Base-by-base conservation (phyloP, 2,329 filamentous ascomycete genomes). In the Massarina eburnea region DNA sequence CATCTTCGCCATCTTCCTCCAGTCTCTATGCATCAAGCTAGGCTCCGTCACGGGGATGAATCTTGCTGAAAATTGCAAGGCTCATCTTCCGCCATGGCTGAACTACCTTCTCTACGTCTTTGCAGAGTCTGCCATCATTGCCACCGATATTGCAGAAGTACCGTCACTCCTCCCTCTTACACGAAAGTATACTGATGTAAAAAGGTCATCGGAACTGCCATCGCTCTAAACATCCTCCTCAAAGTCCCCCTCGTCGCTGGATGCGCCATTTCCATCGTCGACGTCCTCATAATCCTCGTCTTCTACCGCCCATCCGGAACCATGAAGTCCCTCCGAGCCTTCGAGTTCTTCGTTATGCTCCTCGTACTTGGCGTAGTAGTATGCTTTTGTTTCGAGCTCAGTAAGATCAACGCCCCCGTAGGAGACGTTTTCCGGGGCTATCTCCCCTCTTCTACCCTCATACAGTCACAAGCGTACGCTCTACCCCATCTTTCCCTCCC, bases 1-100 rank as follows among this genome's bases (percentile, higher is more conserved):
- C 62, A 57, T 88, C 40, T 85, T 88, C 58, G 85, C 85, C 55
- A 86, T 89, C 43, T 81, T 87, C 54, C 73, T 88, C 17, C 85
- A 89, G 65, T 81, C 78, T 17, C 76, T 89, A 2, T 81, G 81
- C 58, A 82, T 86, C 64, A 80, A 81, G 56, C 67, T 82, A 32
- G 79, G 75, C 24, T 71, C 73, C 3, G 73, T 78, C 39, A 77
- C 76, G 12, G 76, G 76, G 14, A 66, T 76, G 59, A 74, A 78
- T 45, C 64, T 78, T 45, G 75, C 75, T 15, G 71, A 77, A 45
- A 76, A 75, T 58, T 76, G 73, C 64, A 73, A 70, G 48, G 73
- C 70, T 10, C 67, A 77, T 59, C 71, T 79, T 19, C 78, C 79
- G 8, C 67, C 57, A 38, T 81, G 79, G 79, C 65, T 82, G 32